Evolutionary conservation across 257 asterid genomes (phyloP), one percentile per base, ranked within the genome.

Genomic region (Ophiorrhiza pumila): DNA sequence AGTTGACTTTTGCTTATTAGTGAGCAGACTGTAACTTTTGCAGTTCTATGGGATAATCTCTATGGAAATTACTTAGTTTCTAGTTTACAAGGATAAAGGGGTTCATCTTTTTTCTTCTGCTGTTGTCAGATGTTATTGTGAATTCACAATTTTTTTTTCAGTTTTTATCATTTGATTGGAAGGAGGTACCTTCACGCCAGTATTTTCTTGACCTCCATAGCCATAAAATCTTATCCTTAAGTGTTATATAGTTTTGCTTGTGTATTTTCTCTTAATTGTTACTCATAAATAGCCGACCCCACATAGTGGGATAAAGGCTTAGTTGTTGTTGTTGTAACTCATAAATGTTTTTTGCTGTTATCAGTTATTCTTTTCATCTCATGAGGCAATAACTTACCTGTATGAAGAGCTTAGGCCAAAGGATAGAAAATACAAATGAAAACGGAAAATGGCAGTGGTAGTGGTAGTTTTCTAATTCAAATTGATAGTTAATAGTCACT

Each of bases 151-250:
- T 32, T 4, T 61, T 35, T 47, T 14, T 47, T 20, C 9, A 32
- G n/a, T n/a, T n/a, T n/a, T n/a, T n/a, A n/a, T n/a, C n/a, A n/a
- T n/a, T n/a, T n/a, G n/a, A n/a, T n/a, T n/a, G n/a, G n/a, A 75
- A 52, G 68, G 39, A 87, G 96, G 99, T 87, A 81, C 25, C 34
- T 34, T 46, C 23, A 22, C 34, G 11, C 14, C 31, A 3, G 29
- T 59, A 32, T n/a, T n/a, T n/a, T n/a, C n/a, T n/a, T n/a, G n/a
- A 22, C 7, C 37, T 35, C n/a, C 12, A 4, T 20, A 63, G 29
- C 47, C 20, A 22, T 17, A 4, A 50, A 0, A 50, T 6, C 57
- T 50, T 50, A 27, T n/a, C n/a, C n/a, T n/a, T n/a, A 22, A 50
- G n/a, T 22, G 4, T 50, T 63, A 25, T 25, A 58, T 60, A 47